phyloP scores from a whole-genome alignment of 2,329 filamentous ascomycete genomes.

The Alternaria panax region DNA sequence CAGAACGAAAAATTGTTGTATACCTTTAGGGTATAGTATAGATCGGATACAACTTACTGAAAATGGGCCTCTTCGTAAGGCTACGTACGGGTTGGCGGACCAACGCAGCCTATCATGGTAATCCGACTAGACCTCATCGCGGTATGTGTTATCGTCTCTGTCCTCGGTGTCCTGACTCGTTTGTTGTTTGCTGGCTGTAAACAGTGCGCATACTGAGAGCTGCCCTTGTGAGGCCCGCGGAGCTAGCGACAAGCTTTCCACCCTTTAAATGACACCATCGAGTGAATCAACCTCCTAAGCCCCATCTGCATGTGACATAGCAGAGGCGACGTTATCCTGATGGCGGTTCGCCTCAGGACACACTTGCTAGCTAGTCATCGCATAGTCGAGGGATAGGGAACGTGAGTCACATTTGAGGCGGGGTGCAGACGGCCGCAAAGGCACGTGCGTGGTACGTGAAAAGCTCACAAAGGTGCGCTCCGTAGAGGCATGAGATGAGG shows the following conservation, averaged over 20 bases:
- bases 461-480: background rate
- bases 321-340: background rate
- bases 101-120: background rate
- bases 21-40: background rate
- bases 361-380: background rate
- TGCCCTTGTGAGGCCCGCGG: background rate
- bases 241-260: no score
- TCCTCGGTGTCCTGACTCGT: background rate
- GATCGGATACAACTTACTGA: background rate
- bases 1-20: background rate
- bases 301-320: background rate
- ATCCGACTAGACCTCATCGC: background rate
- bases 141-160: background rate
- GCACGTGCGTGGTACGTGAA: no score
- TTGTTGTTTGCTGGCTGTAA: background rate
- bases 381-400: background rate
- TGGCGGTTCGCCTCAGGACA: background rate
- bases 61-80: background rate
- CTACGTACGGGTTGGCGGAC: background rate
- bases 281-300: background rate
- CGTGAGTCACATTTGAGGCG: conserved; percentile 5
- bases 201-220: background rate
- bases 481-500: background rate
- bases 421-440: background rate
- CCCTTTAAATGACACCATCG: no score